Evolutionary conservation across 2,329 filamentous ascomycete genomes (phyloP), one percentile per base, ranked within the genome.

Genomic region (Tolypocladium inflatum): DNA sequence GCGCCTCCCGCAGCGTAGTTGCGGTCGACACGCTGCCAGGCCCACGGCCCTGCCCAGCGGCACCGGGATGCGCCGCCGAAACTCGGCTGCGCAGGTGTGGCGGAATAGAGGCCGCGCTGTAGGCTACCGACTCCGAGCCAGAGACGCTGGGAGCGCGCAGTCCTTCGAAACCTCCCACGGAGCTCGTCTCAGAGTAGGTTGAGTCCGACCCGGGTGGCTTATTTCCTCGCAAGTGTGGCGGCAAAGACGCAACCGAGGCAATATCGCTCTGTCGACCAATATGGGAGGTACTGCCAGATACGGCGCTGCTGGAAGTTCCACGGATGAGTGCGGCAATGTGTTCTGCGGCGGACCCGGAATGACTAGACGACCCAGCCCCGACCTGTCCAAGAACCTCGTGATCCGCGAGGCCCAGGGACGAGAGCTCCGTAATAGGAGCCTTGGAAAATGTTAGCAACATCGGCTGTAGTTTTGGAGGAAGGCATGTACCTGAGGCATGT

Each of bases 21-120:
- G 70, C 70, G 1, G 69, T 72, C 3, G 69, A 71, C 5, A 70
- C 55, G 23, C 63, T 70, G 3, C 50, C 35, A 2, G 58, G 19
- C 19, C 48, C 30, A 21, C 30, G 19, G 19, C 9, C 3, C 5
- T 17, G 19, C 33, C n/a, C 48, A 21, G 48, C 19, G 10, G 26
- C 26, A 19, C 9, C 26, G 8, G 45, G 17, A 11, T 15, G 19
- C 4, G 30, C 19, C 5, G 57, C 35, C 39, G 26, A 11, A 42
- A 54, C 13, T 42, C 13, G n/a, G n/a, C 17, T 5, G 13, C 33
- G 30, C 11, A 57, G 39, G 26, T 45, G 50, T 17, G 54, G 54
- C 9, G 42, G 42, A 11, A 55, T 4, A 10, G 26, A 55, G n/a
- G 15, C 26, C 10, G 3, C 21, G 33, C 19, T 26, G 5, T 54